phyloP scores from a whole-genome alignment of 2,329 filamentous ascomycete species.

The Lasiodiplodia citricola region DNA sequence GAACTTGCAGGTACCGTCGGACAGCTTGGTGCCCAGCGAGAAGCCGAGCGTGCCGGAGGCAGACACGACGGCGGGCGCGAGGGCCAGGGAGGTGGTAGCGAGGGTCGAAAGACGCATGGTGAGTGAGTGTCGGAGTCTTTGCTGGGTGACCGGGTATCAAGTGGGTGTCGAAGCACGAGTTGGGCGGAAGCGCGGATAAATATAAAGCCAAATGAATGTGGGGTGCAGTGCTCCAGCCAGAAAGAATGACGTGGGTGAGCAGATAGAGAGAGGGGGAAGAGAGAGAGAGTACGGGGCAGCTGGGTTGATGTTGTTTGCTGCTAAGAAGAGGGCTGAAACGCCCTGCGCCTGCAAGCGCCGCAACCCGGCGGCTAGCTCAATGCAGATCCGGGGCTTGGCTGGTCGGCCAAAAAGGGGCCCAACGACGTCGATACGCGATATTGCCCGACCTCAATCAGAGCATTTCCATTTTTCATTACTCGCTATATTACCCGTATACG shows the following conservation, averaged over 20 bases:
- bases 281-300: neutral
- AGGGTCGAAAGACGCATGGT: conserved; percentile 45
- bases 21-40: conserved; percentile 68
- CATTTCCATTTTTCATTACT: neutral
- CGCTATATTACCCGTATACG: conserved; percentile 11
- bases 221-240: conserved; percentile 9
- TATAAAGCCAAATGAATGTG: conserved; percentile 1
- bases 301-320: conserved; percentile 2
- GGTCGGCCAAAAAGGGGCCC: conserved; percentile 6
- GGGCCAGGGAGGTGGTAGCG: conserved; percentile 39
- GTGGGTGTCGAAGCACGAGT: neutral
- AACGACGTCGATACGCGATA: neutral
- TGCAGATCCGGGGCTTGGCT: conserved; percentile 17
- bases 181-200: neutral
- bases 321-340: conserved; percentile 4
- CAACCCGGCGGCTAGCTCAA: conserved; percentile 8
- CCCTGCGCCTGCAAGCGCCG: conserved; percentile 2
- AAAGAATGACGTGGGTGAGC: conserved; percentile 20
- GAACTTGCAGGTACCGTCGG: conserved; percentile 66
- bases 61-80: conserved; percentile 55
- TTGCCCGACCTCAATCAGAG: neutral
- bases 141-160: conserved; percentile 20
- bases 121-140: neutral
- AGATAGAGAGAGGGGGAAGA: neutral
- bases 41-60: conserved; percentile 66